phyloP scores from a whole-genome alignment of 73 alveolate species.

The Paramecium tetraurelia region DNA sequence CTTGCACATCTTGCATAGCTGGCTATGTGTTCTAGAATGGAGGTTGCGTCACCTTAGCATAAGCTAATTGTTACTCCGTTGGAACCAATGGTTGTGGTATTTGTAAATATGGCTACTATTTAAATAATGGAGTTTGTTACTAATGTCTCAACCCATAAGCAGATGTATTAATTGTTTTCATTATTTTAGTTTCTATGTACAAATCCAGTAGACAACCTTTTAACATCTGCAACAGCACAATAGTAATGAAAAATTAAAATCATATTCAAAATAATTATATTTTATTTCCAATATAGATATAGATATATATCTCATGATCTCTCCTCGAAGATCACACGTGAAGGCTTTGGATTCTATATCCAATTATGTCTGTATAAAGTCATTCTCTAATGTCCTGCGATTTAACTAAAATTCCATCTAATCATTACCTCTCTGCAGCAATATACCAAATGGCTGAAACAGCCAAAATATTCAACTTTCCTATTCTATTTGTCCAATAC shows the following conservation, averaged over 20 bases:
- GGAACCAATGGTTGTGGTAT: conserved; percentile 9
- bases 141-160: not conserved
- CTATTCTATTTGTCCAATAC: conserved; percentile 10
- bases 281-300: not conserved
- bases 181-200: not conserved
- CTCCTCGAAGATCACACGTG: not conserved
- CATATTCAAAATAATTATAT: not conserved
- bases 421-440: not conserved
- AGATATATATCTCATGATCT: not conserved
- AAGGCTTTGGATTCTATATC: not conserved
- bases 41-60: conserved; percentile 10
- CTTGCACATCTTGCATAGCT: not conserved
- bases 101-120: conserved; percentile 27
- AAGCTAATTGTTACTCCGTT: not conserved
- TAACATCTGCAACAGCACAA: not conserved
- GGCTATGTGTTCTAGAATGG: conserved; percentile 40
- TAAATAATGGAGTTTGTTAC: not conserved
- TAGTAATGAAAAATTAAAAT: not conserved
- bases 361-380: not conserved
- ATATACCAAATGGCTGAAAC: not conserved
- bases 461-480: not conserved
- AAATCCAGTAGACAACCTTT: not conserved
- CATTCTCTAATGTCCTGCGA: not conserved
- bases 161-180: not conserved
- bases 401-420: not conserved